Base-by-base conservation (phyloP, 306 rosid species). In the Fragaria ananassa region DNA sequence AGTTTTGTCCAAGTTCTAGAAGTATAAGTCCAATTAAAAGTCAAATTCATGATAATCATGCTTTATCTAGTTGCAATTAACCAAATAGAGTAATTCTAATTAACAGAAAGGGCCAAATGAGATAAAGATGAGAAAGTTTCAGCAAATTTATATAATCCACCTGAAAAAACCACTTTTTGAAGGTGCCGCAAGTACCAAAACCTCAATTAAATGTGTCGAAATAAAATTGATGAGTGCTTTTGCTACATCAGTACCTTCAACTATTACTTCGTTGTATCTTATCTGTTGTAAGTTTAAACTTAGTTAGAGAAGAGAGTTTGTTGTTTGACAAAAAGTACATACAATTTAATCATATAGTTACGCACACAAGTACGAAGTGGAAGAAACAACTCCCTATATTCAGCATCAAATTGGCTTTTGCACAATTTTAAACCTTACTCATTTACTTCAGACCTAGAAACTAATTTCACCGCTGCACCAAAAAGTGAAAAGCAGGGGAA, bases 161-260 rank as follows among this genome's bases (percentile, higher is more conserved):
- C 82, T 93, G 41, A 89, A 88, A 77, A 93, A 66, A 50, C 91
- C 87, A 73, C 69, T 77, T 84, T 83, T 88, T 75, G 97, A 56
- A 8, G 62, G 61, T 50, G 93, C 89, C 70, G 97, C 97, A 21
- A 91, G 87, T 8, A 91, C 93, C 68, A 91, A 27, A 83, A 88
- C 73, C 77, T 91, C 97, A 62, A 91, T 80, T 39, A 80, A 72
- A 68, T 86, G 66, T 6, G 75, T 7, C 13, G 79, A 7, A 75
- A 84, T 46, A 12, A 87, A 80, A 64, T 85, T 89, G 53, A 79
- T 74, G 78, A 93, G 35, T 68, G 88, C 87, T 83, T 82, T 93
- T 7, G 89, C 1, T 82, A 91, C 70, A 21, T 93, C 93, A 31
- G n/a, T 1, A 2, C 82, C 95, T 34, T 91, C 97, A 63, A 91